Evolutionary conservation across 1,284 basidiomycete species (phyloP).

Genomic region (Megacollybia platyphylla): DNA sequence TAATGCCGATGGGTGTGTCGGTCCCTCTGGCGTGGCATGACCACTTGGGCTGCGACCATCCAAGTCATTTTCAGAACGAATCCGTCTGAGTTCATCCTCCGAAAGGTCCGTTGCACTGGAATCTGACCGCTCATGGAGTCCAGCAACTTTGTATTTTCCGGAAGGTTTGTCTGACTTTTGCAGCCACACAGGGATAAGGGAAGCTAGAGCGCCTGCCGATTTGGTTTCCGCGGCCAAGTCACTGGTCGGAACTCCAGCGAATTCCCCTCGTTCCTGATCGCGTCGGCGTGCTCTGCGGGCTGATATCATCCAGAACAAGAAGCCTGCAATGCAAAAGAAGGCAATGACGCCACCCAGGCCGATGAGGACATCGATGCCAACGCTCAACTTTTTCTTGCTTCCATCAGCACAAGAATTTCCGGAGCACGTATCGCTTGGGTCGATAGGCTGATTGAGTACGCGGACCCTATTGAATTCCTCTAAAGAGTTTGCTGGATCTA

Average conservation of each 20-base stretch:
- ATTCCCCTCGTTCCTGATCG: neutral
- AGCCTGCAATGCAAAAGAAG: slow-evolving; percentile 40
- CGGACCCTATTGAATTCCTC: slow-evolving; percentile 56
- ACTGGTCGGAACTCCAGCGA: neutral
- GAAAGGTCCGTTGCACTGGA: slow-evolving; percentile 6
- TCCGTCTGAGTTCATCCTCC: slow-evolving; percentile 18
- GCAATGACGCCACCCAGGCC: slow-evolving; percentile 42
- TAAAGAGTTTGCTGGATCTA: slow-evolving; percentile 12
- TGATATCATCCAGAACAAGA: slow-evolving; percentile 32
- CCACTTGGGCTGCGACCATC: neutral
- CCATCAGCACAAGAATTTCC: slow-evolving; percentile 2
- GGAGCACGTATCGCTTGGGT: slow-evolving; percentile 4
- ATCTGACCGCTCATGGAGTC: slow-evolving; percentile 2
- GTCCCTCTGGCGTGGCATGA: neutral
- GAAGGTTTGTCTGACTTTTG: slow-evolving; percentile 2
- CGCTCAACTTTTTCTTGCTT: slow-evolving; percentile 23
- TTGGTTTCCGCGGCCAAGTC: neutral
- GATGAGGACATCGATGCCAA: slow-evolving; percentile 50
- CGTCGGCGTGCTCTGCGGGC: slow-evolving; percentile 19
- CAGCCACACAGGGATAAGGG: neutral
- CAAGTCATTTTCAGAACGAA: slow-evolving; percentile 15
- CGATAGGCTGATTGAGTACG: slow-evolving; percentile 44
- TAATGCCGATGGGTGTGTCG: neutral
- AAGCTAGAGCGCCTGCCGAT: neutral
- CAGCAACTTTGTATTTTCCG: slow-evolving; percentile 9